phyloP scores from a whole-genome alignment of 2,329 filamentous ascomycete species.

The Colletotrichum abscissum region DNA sequence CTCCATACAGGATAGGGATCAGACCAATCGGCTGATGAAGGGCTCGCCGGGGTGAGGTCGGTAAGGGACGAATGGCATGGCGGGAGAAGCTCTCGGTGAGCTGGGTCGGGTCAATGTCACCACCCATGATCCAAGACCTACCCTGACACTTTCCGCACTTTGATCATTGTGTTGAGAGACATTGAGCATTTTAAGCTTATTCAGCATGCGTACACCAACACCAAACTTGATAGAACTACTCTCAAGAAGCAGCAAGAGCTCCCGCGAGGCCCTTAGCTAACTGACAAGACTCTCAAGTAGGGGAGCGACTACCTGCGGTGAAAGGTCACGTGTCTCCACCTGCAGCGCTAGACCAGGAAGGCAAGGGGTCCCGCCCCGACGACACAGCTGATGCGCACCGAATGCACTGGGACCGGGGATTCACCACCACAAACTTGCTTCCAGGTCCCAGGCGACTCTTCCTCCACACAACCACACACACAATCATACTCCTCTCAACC shows the following conservation, averaged over 20 bases:
- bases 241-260: not conserved
- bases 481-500: slow-evolving; percentile 9
- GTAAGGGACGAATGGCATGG: slow-evolving; percentile 5
- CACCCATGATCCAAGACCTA: slow-evolving; percentile 6
- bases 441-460: slow-evolving; percentile 2
- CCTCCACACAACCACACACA: slow-evolving; percentile 17
- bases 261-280: not conserved
- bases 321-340: slow-evolving; percentile 26
- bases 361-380: slow-evolving; percentile 22
- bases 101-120: not conserved
- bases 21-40: slow-evolving; percentile 11
- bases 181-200: not conserved
- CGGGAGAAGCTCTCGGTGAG: not conserved
- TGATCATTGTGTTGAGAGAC: not conserved
- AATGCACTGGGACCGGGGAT: slow-evolving; percentile 3
- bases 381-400: slow-evolving; percentile 32
- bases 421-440: slow-evolving; percentile 34
- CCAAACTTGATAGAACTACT: not conserved
- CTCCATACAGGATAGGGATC: not conserved
- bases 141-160: not conserved
- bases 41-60: not conserved
- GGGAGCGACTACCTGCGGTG: not conserved
- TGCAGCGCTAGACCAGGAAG: slow-evolving; percentile 17
- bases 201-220: not conserved
- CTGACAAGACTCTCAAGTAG: not conserved